A percentile compares a stretch with the other conserved stretches of the same genome.
Conservation (phyloP, 139 green algal genomes). For the Haematococcus sp. region DNA sequence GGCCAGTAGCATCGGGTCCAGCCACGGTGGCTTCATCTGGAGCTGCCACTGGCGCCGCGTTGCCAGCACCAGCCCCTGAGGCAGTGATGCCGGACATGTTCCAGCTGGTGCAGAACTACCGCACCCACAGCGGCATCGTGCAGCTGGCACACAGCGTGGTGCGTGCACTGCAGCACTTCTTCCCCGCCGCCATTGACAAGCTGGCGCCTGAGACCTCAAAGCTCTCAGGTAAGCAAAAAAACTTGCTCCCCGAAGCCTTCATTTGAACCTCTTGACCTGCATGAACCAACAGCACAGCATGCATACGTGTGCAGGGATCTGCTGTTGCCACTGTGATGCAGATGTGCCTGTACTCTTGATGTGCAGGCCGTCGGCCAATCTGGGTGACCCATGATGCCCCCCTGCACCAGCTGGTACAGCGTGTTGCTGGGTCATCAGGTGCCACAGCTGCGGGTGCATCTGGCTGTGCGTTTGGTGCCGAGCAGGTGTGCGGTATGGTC, state of each 20-base stretch:
- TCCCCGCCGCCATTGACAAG: constrained; percentile 36
- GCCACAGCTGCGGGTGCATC: neutral
- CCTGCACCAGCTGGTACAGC: neutral
- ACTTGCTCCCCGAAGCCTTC: too few relatives aligned
- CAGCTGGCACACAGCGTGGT: constrained; percentile 33
- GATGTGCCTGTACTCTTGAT: too few relatives aligned
- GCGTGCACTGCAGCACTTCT: constrained; percentile 37
- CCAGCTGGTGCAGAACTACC: constrained; percentile 25
- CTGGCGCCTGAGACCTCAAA: constrained; percentile 29
- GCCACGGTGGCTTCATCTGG: neutral
- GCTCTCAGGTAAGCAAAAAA: constrained; percentile 5
- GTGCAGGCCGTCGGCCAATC: neutral
- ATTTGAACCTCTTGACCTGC: too few relatives aligned
- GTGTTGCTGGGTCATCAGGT: neutral
- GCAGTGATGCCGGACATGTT: constrained; percentile 5
- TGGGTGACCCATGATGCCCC: neutral
- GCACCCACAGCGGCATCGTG: constrained; percentile 38
- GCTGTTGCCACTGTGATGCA: too few relatives aligned
- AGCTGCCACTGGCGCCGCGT: neutral
- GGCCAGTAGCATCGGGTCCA: neutral
- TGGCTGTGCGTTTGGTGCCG: constrained; percentile 34
- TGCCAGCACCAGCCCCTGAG: neutral
- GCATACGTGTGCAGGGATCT: too few relatives aligned
- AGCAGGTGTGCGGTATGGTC: constrained; percentile 13
- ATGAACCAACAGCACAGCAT: too few relatives aligned